Evolutionary conservation across 225 moss, liverwort and hornwort species (phyloP), one percentile per base, ranked within the genome.

Genomic region (Bryum argenteum): DNA sequence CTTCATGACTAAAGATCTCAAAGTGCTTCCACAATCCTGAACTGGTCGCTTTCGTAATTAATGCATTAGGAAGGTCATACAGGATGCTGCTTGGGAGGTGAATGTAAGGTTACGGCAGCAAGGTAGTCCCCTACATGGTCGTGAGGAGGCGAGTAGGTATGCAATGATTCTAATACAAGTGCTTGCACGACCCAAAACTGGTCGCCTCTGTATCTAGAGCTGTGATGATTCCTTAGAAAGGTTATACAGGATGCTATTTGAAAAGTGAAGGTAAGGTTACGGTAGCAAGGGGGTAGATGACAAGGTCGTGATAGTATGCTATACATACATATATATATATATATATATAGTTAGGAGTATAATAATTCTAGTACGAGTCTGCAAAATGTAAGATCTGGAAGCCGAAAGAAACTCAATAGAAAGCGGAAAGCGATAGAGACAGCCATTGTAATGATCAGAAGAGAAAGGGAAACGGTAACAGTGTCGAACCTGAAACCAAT

Each of bases 401-500:
- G 28, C 41, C 55, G 72, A 3, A 10, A 43, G 11, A 58, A 43
- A 47, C 9, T 10, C 14, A 47, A 13, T n/a, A 70, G 11, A 40
- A 47, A 66, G 77, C 63, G 39, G 53, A 41, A 24, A 67, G 41
- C 8, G 24, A 44, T 60, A 26, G 15, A 20, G 38, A 9, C 45
- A 17, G 24, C 43, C 19, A 14, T 11, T 66, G 9, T 17, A 23
- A 18, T 63, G 33, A 14, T 22, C 33, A 26, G n/a, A n/a, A 28
- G 39, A 42, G 8, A 28, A 42, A 18, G 44, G 63, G 11, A 44
- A 53, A 75, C 33, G 54, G 28, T 8, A 66, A 16, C 9, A 63
- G 56, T 39, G 61, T 58, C 75, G 50, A 24, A 81, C 89, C 80
- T 93, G 80, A 67, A 98, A 98, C 98, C 98, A 98, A 72, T 94